Percentiles rank a stretch among this genome's conserved stretches.
Conservation (phyloP, 306 rosid genomes). For the Quercus suber region DNA sequence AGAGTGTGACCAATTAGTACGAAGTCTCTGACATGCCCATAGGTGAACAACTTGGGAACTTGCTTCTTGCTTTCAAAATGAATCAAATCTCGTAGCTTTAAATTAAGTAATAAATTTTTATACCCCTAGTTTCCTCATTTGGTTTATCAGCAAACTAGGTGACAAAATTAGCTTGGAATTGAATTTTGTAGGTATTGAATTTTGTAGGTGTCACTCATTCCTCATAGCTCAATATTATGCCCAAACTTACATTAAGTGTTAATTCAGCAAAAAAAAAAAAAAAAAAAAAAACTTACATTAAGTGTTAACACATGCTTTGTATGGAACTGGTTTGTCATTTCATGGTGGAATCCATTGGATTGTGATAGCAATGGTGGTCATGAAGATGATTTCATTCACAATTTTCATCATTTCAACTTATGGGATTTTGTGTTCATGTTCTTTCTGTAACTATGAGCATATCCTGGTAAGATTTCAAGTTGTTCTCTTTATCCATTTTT, state of each 20-base stretch:
- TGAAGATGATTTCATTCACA: neutral
- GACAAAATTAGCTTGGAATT: neutral
- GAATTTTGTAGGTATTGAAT: neutral
- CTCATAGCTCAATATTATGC: neutral
- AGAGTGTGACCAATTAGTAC: neutral
- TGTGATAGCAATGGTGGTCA: neutral
- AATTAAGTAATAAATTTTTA: too few species aligned
- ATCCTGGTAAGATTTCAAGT: neutral
- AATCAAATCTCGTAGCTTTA: too few species aligned
- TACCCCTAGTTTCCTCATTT: neutral
- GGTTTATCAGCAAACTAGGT: neutral
- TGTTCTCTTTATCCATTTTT: too few species aligned
- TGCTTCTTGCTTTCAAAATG: slow-evolving; percentile 5
- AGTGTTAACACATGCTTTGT: neutral
- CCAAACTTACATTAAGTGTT: neutral
- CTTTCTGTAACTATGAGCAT: neutral
- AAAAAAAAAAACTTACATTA: too few species aligned
- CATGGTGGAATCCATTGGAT: neutral
- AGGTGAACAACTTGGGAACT: slow-evolving; percentile 15
- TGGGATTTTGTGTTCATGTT: too few species aligned
- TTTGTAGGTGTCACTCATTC: neutral
- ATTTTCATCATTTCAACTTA: neutral
- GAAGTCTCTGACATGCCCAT: neutral
- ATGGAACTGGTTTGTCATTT: neutral
- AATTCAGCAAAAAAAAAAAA: too few species aligned